Evolutionary conservation across 108 stramenopile species (phyloP).

Genomic region (Skeletonema potamos): DNA sequence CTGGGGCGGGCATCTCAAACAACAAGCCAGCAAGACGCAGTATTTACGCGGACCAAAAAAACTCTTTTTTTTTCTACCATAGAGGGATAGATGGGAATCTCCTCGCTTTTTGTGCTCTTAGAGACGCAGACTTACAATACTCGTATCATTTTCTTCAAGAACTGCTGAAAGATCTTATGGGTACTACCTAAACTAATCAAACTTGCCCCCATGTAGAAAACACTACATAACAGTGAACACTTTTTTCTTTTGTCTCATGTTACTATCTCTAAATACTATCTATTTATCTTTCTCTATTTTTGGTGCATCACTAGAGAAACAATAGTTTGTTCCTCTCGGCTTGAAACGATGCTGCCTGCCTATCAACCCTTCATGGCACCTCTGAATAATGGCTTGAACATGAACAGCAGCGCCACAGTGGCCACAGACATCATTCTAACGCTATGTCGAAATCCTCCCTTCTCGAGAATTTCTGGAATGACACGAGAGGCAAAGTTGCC

Average conservation of each 20-base stretch:
- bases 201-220: no score
- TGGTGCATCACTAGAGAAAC: not conserved
- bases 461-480: slow-evolving; percentile 23
- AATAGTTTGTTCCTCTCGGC: not conserved
- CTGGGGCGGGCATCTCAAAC: no score
- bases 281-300: not conserved
- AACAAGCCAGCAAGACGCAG: no score
- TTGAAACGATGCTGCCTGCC: not conserved
- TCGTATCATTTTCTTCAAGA: no score
- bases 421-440: slow-evolving; percentile 10
- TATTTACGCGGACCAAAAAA: no score
- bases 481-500: slow-evolving; percentile 5
- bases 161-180: no score
- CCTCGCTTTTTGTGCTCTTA: no score
- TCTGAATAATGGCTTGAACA: slow-evolving; percentile 27
- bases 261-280: not conserved
- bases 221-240: no score
- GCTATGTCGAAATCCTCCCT: slow-evolving; percentile 24
- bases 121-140: no score
- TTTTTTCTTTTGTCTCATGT: not conserved
- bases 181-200: no score
- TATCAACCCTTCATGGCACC: slow-evolving; percentile 6
- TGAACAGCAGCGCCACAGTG: slow-evolving; percentile 12
- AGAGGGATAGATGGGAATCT: no score
- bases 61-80: no score